Evolutionary conservation across 495 filamentous ascomycete genomes (phyloP).

Genomic region (Penicillium bialowiezense): DNA sequence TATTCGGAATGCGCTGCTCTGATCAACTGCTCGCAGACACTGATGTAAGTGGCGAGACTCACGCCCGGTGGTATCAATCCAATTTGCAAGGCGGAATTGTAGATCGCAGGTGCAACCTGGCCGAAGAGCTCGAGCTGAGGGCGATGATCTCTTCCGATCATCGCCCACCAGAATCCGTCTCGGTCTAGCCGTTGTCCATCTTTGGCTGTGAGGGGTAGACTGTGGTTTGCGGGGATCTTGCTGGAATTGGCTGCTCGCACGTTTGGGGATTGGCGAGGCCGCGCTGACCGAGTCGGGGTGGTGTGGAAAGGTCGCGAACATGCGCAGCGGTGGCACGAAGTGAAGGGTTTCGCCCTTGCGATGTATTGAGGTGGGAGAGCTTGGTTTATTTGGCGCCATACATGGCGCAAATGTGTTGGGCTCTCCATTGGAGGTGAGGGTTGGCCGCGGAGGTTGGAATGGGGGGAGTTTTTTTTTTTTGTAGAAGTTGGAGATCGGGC

Average conservation of each 20-base stretch:
- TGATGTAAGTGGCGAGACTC: conserved; percentile 17
- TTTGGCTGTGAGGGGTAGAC: background rate
- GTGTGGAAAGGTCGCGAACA: conserved; percentile 16
- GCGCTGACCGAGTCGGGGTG: conserved; percentile 2
- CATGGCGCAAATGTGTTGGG: conserved; percentile 2
- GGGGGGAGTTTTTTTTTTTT: conserved; percentile 8
- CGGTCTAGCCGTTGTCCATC: background rate
- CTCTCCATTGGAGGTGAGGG: conserved; percentile 10
- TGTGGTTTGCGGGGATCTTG: background rate
- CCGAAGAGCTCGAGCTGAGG: too few relatives aligned
- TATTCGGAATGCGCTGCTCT: conserved; percentile 1
- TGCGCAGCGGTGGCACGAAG: too few relatives aligned
- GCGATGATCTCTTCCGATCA: too few relatives aligned
- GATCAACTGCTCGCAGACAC: conserved; percentile 16
- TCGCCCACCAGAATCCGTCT: background rate
- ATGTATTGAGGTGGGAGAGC: background rate
- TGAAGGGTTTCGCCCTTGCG: too few relatives aligned
- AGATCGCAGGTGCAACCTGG: background rate
- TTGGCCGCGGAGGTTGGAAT: background rate
- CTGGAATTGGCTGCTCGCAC: background rate
- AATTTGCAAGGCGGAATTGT: background rate
- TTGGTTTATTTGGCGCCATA: conserved; percentile 14
- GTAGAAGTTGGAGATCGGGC: conserved; percentile 13
- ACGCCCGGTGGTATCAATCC: conserved; percentile 10
- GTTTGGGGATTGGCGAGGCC: background rate